Base-by-base conservation (phyloP, 2,329 filamentous ascomycete species). In the Diaporthe sp. region DNA sequence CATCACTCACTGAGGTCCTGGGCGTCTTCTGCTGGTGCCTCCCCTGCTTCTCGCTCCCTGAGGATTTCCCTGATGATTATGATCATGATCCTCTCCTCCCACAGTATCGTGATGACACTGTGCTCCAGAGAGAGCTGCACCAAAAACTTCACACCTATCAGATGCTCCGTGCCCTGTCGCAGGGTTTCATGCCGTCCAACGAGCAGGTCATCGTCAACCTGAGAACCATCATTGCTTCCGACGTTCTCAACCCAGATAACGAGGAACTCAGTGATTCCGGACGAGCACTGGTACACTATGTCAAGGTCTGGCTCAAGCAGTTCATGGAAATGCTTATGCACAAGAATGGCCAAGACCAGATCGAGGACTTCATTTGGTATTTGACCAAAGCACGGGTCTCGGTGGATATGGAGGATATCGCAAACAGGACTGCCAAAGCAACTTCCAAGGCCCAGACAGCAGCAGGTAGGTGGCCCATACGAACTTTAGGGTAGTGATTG, bases 111-210 rank as follows among this genome's bases (percentile, higher is more conserved):
- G 93, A 97, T 82, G 94, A 97, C 79, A 97, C 96, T 1, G 85
- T 88, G 42, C 86, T 96, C 71, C 94, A 98, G 88, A 88, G 92
- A 63, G 88, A 92, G 79, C 88, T 97, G 74, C 94, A 96, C 80
- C 92, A 96, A 83, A 98, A 98, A 87, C 89, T 98, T 75, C 96
- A 98, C 84, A 93, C 93, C 35, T 98, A 98, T 81, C 95, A 98
- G 86, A 97, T 98, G 93, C 82, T 95, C 37, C 90, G 94, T 70
- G 96, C 96, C 71, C 82, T 98, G 13, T 90, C 90, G 1, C 91
- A 94, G 79, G 96, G 96, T 8, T 98, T 92, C 83, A 96, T 98
- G 93, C 96, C 96, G 61, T 97, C 94, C 8, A 98, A 94, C 15
- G 93, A 97, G 78, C 96, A 98, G 82, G 81, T 89, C 78, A 93